phyloP scores from a whole-genome alignment of 2,329 filamentous ascomycete genomes.

The Fulvia fulva region DNA sequence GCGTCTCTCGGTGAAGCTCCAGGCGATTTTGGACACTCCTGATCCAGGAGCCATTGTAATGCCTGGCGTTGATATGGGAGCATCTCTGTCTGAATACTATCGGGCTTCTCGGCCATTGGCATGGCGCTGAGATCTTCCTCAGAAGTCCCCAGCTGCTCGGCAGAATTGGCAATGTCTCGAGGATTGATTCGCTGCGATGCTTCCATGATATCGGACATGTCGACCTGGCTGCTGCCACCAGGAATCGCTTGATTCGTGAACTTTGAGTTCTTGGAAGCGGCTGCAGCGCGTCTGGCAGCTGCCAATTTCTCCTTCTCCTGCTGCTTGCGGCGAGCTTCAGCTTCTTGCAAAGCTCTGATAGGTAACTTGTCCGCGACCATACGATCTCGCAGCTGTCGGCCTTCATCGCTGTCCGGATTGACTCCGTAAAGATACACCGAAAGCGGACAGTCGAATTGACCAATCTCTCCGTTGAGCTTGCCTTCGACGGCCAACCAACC shows the following conservation, averaged over 20 bases:
- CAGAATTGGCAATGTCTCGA: conserved; percentile 59
- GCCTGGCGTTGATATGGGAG: conserved; percentile 79
- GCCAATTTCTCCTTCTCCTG: conserved; percentile 24
- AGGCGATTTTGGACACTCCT: conserved; percentile 68
- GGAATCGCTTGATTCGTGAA: conserved; percentile 18
- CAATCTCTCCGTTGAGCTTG: conserved; percentile 63
- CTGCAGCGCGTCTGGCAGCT: conserved; percentile 27
- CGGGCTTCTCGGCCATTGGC: conserved; percentile 68
- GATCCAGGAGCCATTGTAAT: conserved; percentile 73
- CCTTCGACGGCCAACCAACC: conserved; percentile 63
- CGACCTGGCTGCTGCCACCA: conserved; percentile 32
- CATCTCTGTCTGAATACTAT: conserved; percentile 60
- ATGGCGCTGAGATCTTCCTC: conserved; percentile 68
- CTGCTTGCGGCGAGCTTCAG: conserved; percentile 32
- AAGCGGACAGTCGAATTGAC: conserved; percentile 67
- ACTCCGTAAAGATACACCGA: conserved; percentile 67
- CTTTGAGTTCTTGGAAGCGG: conserved; percentile 13
- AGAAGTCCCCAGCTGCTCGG: conserved; percentile 66
- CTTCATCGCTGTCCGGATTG: conserved; percentile 19
- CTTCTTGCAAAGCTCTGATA: conserved; percentile 41
- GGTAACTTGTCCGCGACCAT: conserved; percentile 66
- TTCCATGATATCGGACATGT: conserved; percentile 61
- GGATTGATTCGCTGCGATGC: conserved; percentile 66
- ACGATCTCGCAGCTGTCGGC: conserved; percentile 54
- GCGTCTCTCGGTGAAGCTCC: conserved; percentile 54